Conservation (phyloP, 1,284 basidiomycete species). For the Hypsizygus ulmarius region DNA sequence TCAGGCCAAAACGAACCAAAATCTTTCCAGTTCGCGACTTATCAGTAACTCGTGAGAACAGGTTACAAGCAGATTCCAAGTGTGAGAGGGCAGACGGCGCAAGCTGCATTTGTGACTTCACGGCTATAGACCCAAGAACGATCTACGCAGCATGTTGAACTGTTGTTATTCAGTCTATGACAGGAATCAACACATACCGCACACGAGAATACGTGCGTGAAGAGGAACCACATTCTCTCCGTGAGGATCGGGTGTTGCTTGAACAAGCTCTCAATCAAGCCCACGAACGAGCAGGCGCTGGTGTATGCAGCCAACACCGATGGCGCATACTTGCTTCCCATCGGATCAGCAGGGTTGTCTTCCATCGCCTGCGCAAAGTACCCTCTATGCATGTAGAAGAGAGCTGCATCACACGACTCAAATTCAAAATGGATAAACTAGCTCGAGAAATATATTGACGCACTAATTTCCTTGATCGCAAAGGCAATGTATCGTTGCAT, state of each 20-base stretch:
- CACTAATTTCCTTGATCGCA: conserved; percentile 65
- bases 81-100: conserved; percentile 62
- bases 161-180: conserved; percentile 1
- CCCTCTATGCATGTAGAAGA: conserved; percentile 72
- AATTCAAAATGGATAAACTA: background rate
- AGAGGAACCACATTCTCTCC: conserved; percentile 71
- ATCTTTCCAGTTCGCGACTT: conserved; percentile 55
- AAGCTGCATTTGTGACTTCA: conserved; percentile 58
- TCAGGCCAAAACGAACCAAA: conserved; percentile 39
- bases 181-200: conserved; percentile 40
- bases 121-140: conserved; percentile 64
- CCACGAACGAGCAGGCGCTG: conserved; percentile 66
- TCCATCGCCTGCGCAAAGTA: conserved; percentile 70
- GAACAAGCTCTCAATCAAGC: conserved; percentile 58
- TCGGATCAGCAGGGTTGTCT: conserved; percentile 58
- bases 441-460: conserved; percentile 16
- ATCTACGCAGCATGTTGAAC: conserved; percentile 41
- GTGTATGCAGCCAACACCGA: conserved; percentile 66
- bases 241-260: conserved; percentile 61
- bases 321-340: conserved; percentile 66
- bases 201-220: conserved; percentile 72
- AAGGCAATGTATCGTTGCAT: conserved; percentile 64
- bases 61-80: conserved; percentile 55
- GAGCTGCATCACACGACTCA: conserved; percentile 33
- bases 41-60: conserved; percentile 54